Evolutionary conservation across 225 moss, liverwort and hornwort species (phyloP), one percentile per base, ranked within the genome.

Genomic region (Takakia lepidozioides): DNA sequence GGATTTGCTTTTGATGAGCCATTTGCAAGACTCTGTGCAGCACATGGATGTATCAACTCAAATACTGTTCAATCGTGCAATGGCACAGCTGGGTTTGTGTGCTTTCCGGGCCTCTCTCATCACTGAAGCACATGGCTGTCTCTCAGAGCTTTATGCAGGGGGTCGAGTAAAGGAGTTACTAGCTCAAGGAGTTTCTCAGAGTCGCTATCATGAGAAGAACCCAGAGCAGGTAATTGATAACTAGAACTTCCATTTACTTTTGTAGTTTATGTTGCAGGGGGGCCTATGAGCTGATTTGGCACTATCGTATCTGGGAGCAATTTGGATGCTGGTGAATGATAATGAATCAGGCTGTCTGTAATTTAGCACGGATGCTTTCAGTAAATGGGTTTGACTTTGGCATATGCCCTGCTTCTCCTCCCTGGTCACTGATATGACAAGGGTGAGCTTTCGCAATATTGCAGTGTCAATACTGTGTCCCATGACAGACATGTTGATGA

Each of bases 41-140:
- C 84, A 87, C 67, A 95, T 95, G 95, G 95, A 95, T 58, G 84
- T 95, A 5, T 90, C 90, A 2, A 95, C 90, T 0, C 95, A 95
- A 72, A 95, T 95, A 43, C 42, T 95, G 56, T 95, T 95, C 58
- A 95, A 95, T 46, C 65, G 90, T 45, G 74, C 89, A 48, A 95
- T 95, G 95, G 95, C 95, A 8, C 90, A 95, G 62, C 63, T 95
- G 38, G 95, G 95, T 23, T 40, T 95, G 27, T 95, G 95, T 42
- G 95, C 80, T 17, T 95, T 95, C 64, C 80, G 89, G 30, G 84
- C 76, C 8, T 87, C 86, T 3, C 39, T 95, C 64, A 71, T 95
- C 25, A 74, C 58, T 24, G 90, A 95, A 52, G 79, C 93, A 3
- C 93, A 95, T 58, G 76, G 60, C 46, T 95, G 93, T 48, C 71